These are phyloP conservation scores for Starmerella lactis-condensi DNA, from an alignment of 805 yeast species.

Conservation along the genomic window DNA sequence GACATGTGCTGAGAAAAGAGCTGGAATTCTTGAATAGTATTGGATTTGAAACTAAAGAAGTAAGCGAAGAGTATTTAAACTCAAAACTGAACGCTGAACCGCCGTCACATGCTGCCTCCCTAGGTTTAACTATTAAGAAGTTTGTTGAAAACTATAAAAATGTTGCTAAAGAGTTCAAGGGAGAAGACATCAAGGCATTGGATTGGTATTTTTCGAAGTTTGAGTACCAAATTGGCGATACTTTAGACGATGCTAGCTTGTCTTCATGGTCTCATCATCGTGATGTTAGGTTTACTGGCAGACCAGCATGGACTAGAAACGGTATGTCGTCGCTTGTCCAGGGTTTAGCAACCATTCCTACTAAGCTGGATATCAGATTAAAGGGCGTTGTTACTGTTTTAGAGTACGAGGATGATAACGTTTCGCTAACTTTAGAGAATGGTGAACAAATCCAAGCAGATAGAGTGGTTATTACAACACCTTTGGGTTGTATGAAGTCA, in stretches of 20 bases:
- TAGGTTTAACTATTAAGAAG: conserved; percentile 24
- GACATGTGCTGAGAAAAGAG: conserved; percentile 14
- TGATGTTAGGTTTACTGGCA: conserved; percentile 25
- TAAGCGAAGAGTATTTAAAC: conserved; percentile 1
- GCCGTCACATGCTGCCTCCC: conserved; percentile 20
- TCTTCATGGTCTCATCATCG: conserved; percentile 28
- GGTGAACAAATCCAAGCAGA: conserved; percentile 28
- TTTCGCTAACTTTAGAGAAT: conserved; percentile 22
- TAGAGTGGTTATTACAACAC: conserved; percentile 25
- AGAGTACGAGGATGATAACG: conserved; percentile 23
- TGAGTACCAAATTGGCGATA: conserved; percentile 24
- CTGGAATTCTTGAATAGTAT: conserved; percentile 18
- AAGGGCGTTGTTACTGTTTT: conserved; percentile 24
- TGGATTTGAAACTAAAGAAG: conserved; percentile 15
- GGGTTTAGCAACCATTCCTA: conserved; percentile 25
- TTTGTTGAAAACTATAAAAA: conserved; percentile 20
- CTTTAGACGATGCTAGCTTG: conserved; percentile 22
- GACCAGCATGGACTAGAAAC: conserved; percentile 24
- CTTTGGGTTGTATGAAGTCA: conserved; percentile 26
- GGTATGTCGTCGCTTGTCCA: conserved; percentile 24
- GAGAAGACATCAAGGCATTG: conserved; percentile 22
- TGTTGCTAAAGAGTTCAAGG: conserved; percentile 22
- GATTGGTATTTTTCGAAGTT: conserved; percentile 28
- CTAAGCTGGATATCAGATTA: conserved; percentile 26
- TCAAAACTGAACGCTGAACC: conserved; percentile 22